Evolutionary conservation across 495 filamentous ascomycete species (phyloP).

Genomic region (Cercophora sp.): DNA sequence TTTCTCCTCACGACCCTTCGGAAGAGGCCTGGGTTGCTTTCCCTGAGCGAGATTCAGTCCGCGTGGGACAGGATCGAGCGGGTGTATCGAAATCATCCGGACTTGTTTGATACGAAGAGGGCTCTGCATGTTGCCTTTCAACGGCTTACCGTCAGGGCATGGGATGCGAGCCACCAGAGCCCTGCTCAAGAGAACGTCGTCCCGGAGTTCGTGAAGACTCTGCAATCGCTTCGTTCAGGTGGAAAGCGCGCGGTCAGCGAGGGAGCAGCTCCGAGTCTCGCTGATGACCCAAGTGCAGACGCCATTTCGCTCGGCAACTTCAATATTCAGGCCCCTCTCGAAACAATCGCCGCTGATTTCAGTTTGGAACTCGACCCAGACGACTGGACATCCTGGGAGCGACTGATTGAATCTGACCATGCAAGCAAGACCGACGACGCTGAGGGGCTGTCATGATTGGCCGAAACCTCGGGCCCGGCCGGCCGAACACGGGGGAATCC

Average conservation of each 20-base stretch:
- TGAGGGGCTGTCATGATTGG: not conserved
- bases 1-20: conserved; percentile 12
- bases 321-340: not conserved
- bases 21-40: not conserved
- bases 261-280: not conserved
- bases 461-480: not conserved
- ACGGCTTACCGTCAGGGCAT: conserved; percentile 14
- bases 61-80: conserved; percentile 13
- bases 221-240: not conserved
- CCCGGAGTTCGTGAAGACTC: conserved; percentile 8
- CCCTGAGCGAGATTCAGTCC: not conserved
- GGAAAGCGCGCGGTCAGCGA: not conserved
- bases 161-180: conserved; percentile 3
- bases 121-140: conserved; percentile 12
- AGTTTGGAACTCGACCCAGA: not conserved
- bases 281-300: not conserved
- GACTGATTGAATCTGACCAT: conserved; percentile 6
- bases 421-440: not conserved
- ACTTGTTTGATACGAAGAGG: conserved; percentile 6
- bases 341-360: not conserved
- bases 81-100: conserved; percentile 8
- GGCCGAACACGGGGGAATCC: not conserved
- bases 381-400: conserved; percentile 16
- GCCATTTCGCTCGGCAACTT: not conserved
- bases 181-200: not conserved